These are phyloP conservation scores for Pezicula rhizophila DNA, from an alignment of 2,329 filamentous ascomycete genomes.

Conservation along the genomic window DNA sequence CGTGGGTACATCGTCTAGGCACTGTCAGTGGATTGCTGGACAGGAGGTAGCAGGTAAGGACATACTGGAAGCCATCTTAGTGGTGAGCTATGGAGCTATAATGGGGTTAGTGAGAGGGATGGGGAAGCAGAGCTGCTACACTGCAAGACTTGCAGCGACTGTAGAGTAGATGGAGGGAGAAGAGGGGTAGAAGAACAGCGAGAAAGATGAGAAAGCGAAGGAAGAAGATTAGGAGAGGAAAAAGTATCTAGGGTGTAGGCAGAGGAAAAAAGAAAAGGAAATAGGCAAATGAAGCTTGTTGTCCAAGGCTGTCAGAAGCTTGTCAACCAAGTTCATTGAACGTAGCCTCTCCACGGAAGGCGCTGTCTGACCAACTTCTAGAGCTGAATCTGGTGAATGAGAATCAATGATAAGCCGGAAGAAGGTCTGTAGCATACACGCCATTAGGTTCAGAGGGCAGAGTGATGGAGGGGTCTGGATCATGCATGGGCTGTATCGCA, in stretches of 20 bases:
- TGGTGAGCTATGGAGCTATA: neutral
- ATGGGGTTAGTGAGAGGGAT: neutral
- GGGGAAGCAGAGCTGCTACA: neutral
- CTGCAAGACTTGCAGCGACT: neutral
- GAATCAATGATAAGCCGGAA: too few relatives aligned
- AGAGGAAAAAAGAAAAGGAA: neutral
- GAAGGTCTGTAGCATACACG: too few relatives aligned
- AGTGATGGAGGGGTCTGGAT: too few relatives aligned
- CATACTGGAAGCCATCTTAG: too few relatives aligned
- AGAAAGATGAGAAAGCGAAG: constrained; percentile 1
- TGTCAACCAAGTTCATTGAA: neutral
- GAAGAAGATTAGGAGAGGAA: neutral
- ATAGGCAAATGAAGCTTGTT: too few relatives aligned
- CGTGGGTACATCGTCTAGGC: constrained; percentile 18
- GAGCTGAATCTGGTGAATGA: neutral
- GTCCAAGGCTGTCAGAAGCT: neutral
- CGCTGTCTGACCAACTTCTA: neutral
- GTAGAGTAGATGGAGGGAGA: neutral
- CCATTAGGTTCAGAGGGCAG: too few relatives aligned
- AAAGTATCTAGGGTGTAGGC: neutral
- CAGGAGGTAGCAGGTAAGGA: neutral
- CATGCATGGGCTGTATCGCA: too few relatives aligned
- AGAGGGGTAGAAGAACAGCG: neutral
- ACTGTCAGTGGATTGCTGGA: constrained; percentile 10
- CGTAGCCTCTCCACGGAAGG: constrained; percentile 1